Evolutionary conservation across 2,329 filamentous ascomycete species (phyloP).

Genomic region (Fonsecaea erecta): DNA sequence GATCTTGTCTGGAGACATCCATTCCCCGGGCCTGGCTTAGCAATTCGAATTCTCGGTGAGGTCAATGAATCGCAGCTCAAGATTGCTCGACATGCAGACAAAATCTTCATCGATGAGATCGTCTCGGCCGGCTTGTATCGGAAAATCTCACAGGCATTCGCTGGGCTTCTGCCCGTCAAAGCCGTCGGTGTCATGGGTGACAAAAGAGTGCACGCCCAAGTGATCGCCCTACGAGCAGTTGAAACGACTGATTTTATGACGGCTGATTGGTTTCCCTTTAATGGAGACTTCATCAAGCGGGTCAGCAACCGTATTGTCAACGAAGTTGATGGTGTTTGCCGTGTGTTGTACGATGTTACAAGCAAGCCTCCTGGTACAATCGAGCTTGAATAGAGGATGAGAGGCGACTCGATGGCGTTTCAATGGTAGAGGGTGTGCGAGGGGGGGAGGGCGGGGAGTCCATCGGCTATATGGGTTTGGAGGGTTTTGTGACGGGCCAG

Average conservation of each 20-base stretch:
- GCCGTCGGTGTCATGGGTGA: slow-evolving; percentile 73
- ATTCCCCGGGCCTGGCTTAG: slow-evolving; percentile 76
- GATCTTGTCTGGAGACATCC: slow-evolving; percentile 80
- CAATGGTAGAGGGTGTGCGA: not conserved
- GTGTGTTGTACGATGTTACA: slow-evolving; percentile 64
- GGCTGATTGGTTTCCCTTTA: slow-evolving; percentile 70
- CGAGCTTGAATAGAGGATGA: slow-evolving; percentile 65
- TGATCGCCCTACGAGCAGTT: slow-evolving; percentile 66
- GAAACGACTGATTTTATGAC: slow-evolving; percentile 74
- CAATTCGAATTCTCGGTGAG: slow-evolving; percentile 80
- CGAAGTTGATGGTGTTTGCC: slow-evolving; percentile 72
- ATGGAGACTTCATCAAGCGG: slow-evolving; percentile 66
- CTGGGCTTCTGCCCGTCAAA: slow-evolving; percentile 68
- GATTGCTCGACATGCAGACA: slow-evolving; percentile 63
- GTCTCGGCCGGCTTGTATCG: slow-evolving; percentile 52
- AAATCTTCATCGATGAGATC: slow-evolving; percentile 55
- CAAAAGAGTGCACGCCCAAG: slow-evolving; percentile 67
- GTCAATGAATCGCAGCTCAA: slow-evolving; percentile 78
- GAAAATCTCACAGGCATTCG: slow-evolving; percentile 71
- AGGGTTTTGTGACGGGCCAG: not conserved
- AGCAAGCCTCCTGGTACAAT: slow-evolving; percentile 74
- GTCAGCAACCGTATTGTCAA: slow-evolving; percentile 74
- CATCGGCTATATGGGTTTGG: not conserved
- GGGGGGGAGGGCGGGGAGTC: not conserved
- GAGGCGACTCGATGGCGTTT: not conserved